phyloP scores from a whole-genome alignment of 768 basidiomycete species.

The Termitomyces sp. region DNA sequence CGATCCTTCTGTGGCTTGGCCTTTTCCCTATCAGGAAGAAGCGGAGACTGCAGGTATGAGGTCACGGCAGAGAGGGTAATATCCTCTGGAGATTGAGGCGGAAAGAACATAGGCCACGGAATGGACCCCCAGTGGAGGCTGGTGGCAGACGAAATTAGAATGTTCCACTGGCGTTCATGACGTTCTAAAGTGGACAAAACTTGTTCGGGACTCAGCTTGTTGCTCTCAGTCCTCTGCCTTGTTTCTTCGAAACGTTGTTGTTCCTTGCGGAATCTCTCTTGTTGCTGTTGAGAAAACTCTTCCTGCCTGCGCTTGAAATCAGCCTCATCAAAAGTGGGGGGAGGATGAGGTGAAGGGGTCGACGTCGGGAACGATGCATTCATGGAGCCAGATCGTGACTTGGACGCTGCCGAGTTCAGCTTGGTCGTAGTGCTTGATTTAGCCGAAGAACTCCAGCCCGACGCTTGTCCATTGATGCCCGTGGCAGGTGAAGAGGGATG shows the following conservation, averaged over 20 bases:
- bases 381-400: conserved; percentile 27
- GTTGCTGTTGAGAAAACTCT: conserved; percentile 60
- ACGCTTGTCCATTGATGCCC: conserved; percentile 21
- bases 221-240: conserved; percentile 43
- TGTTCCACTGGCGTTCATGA: conserved; percentile 63
- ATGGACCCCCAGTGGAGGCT: conserved; percentile 61
- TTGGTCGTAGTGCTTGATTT: conserved; percentile 20
- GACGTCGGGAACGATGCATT: conserved; percentile 24
- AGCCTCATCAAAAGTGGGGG: conserved; percentile 32
- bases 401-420: conserved; percentile 22
- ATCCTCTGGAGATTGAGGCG: conserved; percentile 55
- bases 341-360: conserved; percentile 16
- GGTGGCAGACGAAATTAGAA: conserved; percentile 31
- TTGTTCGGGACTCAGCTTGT: conserved; percentile 54
- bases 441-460: conserved; percentile 24
- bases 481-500: conserved; percentile 8
- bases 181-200: conserved; percentile 50
- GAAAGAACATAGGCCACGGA: conserved; percentile 71
- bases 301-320: conserved; percentile 65
- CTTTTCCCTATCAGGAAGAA: conserved; percentile 51
- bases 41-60: conserved; percentile 58
- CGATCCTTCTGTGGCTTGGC: conserved; percentile 61
- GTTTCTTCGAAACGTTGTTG: conserved; percentile 63
- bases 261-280: conserved; percentile 66
- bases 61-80: conserved; percentile 53